Evolutionary conservation across 108 stramenopile genomes (phyloP), one percentile per base, ranked within the genome.

Genomic region (Pseudonitzschia multiseries): DNA sequence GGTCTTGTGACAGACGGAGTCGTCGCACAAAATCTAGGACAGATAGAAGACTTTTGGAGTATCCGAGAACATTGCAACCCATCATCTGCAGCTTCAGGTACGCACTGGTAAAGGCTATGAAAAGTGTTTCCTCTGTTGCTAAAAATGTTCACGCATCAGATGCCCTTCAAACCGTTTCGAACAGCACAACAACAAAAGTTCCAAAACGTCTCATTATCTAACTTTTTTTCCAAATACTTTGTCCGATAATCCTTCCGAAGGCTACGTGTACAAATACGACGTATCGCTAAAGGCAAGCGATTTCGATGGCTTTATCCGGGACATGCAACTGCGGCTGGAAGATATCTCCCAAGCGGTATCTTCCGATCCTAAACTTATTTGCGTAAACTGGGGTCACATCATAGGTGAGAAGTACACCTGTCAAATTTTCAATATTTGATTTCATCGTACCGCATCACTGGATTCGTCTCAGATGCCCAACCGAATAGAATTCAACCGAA

Each of bases 241-340:
- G 10, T 40, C 33, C 26, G 14, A 62, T 36, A 31, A 12, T 2
- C n/a, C 43, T 57, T 56, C n/a, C 24, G n/a, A 59, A 26, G 97
- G 98, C 48, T 90, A 82, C 65, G 81, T 84, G 17, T 93, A 94
- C 83, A 99, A 99, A 77, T 98, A 96, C 77, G 98, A 99, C 77
- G 84, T 98, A 20, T 95, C 94, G 8, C 57, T 99, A 21, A 87
- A 96, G 0, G 76, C 93, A 10, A 29, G 76, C 24, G 78, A 85
- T 14, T 94, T 97, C 74, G 69, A 86, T 51, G 84, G 79, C 29
- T 83, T 98, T 21, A 85, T 86, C 4, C 54, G 76, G 4, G 88
- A 91, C 31, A 72, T 94, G 54, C 71, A 83, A 65, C 56, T 74
- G 57, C 65, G 64, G 27, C 65, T 87, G 31, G 26, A n/a, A 50